Conservation (phyloP, 1,284 basidiomycete species). For the Calocybe gambosa region DNA sequence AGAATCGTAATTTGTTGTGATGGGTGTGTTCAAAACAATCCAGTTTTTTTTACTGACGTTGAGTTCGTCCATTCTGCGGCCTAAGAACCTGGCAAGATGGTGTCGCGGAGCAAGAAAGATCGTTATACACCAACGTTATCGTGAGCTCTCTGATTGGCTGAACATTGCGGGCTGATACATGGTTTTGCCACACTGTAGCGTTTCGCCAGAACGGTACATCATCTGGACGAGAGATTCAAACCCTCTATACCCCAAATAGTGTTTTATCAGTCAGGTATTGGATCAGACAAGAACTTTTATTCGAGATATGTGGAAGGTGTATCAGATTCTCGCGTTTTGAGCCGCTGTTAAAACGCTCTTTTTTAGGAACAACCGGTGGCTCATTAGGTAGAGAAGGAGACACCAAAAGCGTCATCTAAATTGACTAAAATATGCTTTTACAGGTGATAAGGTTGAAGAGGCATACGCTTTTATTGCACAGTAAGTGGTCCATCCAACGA, state of each 20-base stretch:
- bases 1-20: slow-evolving; percentile 57
- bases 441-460: slow-evolving; percentile 68
- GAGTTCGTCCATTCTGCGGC: background rate
- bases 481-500: slow-evolving; percentile 33
- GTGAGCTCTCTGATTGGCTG: slow-evolving; percentile 28
- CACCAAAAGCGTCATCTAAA: background rate
- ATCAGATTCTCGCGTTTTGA: slow-evolving; percentile 1
- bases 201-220: slow-evolving; percentile 48
- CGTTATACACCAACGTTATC: slow-evolving; percentile 59
- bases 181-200: slow-evolving; percentile 25
- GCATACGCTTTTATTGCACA: slow-evolving; percentile 71
- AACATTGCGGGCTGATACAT: background rate
- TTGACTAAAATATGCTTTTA: background rate
- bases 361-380: slow-evolving; percentile 52
- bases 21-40: slow-evolving; percentile 37
- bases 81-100: slow-evolving; percentile 45
- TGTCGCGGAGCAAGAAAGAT: slow-evolving; percentile 39
- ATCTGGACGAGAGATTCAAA: slow-evolving; percentile 44
- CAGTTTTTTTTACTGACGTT: background rate
- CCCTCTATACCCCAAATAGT: slow-evolving; percentile 57
- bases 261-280: slow-evolving; percentile 67
- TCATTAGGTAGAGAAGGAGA: slow-evolving; percentile 40
- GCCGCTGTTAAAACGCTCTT: background rate
- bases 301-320: slow-evolving; percentile 47
- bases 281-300: slow-evolving; percentile 53